These are phyloP conservation scores for Eucalyptus sp. DNA, from an alignment of 345 rosid genomes.

Conservation along the genomic window DNA sequence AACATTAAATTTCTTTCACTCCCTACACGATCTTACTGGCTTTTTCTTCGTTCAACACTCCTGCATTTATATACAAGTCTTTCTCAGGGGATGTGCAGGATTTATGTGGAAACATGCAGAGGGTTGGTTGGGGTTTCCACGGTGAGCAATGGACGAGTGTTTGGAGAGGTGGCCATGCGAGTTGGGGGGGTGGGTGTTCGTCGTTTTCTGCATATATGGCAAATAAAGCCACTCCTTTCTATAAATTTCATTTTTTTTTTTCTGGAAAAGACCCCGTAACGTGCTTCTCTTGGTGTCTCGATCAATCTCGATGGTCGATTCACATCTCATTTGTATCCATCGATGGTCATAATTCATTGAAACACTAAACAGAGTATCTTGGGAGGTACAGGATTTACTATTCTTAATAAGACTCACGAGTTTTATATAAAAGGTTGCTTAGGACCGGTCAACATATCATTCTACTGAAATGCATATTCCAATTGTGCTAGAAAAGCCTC, in stretches of 20 bases:
- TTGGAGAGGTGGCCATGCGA: not conserved
- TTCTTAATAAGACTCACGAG: not conserved
- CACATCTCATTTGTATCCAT: not conserved
- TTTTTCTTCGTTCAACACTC: not conserved
- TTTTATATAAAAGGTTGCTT: not conserved
- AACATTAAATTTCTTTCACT: not conserved
- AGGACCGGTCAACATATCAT: not conserved
- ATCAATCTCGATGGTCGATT: not conserved
- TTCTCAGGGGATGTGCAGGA: not conserved
- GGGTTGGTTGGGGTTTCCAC: constrained; percentile 16
- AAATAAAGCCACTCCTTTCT: not conserved
- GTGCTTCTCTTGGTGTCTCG: not conserved
- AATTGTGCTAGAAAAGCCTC: not conserved
- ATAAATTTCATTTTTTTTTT: not conserved
- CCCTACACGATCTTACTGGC: not conserved
- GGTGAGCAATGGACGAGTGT: constrained; percentile 13
- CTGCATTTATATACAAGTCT: not conserved
- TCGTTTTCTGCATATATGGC: not conserved
- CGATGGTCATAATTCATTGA: not conserved
- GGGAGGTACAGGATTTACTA: not conserved
- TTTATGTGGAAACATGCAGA: not conserved
- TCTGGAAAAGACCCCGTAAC: not conserved
- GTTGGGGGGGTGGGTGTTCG: not conserved
- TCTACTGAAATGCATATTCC: not conserved
- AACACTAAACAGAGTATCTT: not conserved